Base-by-base conservation (phyloP, 1,139 yeast species). In the Blastobotrys persicus region DNA sequence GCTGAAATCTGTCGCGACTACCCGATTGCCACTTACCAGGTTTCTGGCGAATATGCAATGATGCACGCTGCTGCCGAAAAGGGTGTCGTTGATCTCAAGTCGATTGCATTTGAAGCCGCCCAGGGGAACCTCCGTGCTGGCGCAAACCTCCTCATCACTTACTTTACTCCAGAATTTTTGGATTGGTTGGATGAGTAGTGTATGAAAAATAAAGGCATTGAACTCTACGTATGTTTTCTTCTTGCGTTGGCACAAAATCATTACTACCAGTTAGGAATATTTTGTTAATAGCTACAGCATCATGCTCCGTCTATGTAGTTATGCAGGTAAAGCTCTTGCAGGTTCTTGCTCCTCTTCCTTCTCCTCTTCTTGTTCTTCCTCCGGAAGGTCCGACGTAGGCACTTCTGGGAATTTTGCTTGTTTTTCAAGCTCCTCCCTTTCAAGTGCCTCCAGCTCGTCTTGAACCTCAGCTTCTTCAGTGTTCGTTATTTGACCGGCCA, bases 11-110 rank as follows among this genome's bases (percentile, higher is more conserved):
- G 96, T 65, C 70, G 75, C 48, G 94, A 92, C 66, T 80, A 85
- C 60, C 98, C 98, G 26, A 75, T 92, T 46, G 89, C 96, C 65
- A 94, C 95, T 20, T 92, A 92, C 69, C 98, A 94, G 67, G 99
- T 92, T 31, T 83, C 94, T 68, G 99, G 99, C 44, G 99, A 92
- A 70, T 92, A 81, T 65, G 97, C 98, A 45, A 92, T 94, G 98
- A 73, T 92, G 57, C 96, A 91, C 66, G 98, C 98, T 7, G 98
- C 97, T 46, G 98, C 98, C 28, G 97, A 91, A 61, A 91, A 91
- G 75, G 96, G 95, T 20, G 79, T 91, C 50, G 88, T 85, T 53
- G 98, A 92, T 66, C 76, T 94, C 68, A 85, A 88, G 68, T 76
- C 81, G 6, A 85, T 92, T 70, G 98, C 97, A 0, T 87, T 86